Percentiles rank a stretch among this genome's conserved stretches.
Conservation (phyloP, 306 rosid species). For the Potentilla sterilis region DNA sequence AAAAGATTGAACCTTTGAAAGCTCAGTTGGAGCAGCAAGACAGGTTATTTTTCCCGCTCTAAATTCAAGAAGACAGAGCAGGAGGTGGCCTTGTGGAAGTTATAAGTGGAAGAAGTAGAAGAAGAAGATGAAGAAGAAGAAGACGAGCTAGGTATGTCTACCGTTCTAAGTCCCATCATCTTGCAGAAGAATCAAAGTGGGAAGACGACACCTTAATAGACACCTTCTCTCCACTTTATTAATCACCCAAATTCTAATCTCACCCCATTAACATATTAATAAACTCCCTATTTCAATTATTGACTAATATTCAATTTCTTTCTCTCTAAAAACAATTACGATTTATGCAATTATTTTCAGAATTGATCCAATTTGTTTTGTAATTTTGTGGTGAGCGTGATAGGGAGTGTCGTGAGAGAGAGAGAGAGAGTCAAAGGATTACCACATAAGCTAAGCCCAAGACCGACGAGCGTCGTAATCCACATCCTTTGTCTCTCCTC, state of each 20-base stretch:
- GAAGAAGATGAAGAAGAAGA: neutral
- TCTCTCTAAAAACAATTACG: neutral
- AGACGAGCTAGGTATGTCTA: neutral
- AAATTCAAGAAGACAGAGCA: constrained; percentile 30
- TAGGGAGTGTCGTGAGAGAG: constrained; percentile 1
- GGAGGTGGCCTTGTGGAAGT: neutral
- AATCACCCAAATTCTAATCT: constrained; percentile 15
- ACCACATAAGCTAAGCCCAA: constrained; percentile 25
- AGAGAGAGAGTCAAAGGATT: constrained; percentile 43
- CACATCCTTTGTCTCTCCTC: constrained; percentile 38
- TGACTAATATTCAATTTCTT: neutral
- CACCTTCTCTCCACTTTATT: constrained; percentile 24
- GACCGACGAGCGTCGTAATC: constrained; percentile 19
- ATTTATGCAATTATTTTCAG: neutral
- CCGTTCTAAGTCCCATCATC: constrained; percentile 32
- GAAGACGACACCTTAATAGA: constrained; percentile 43
- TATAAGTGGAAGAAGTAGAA: constrained; percentile 16
- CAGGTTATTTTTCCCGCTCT: constrained; percentile 30
- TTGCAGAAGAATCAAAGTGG: constrained; percentile 35
- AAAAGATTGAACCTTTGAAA: constrained; percentile 35
- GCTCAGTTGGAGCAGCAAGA: constrained; percentile 27
- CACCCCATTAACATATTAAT: constrained; percentile 16
- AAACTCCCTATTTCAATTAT: constrained; percentile 22
- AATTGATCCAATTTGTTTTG: neutral
- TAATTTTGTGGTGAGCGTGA: constrained; percentile 28